These are phyloP conservation scores for Thraustochytrium striatum DNA, from an alignment of 352 stramenopile genomes.

Conservation along the genomic window DNA sequence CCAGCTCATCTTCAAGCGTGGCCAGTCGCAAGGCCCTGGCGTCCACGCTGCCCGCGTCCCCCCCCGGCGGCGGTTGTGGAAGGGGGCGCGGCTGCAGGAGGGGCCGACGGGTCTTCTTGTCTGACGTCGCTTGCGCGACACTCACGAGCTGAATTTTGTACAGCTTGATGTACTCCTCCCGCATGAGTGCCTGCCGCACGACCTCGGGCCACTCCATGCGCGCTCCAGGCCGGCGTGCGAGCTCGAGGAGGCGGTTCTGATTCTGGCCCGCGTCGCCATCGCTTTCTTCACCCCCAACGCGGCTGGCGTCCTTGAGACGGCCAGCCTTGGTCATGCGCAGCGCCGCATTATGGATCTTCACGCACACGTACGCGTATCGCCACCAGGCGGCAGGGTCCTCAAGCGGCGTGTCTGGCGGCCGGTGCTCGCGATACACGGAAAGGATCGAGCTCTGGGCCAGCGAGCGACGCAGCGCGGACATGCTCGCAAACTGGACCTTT, in stretches of 20 bases:
- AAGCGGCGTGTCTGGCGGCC: constrained; percentile 2
- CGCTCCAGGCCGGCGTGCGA: background rate
- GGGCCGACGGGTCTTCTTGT: background rate
- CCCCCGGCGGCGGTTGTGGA: background rate
- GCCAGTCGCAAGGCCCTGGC: background rate
- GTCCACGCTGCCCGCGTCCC: background rate
- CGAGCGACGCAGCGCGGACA: constrained; percentile 7
- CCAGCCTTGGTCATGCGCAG: background rate
- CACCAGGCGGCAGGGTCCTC: constrained; percentile 35
- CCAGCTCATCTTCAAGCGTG: constrained; percentile 25
- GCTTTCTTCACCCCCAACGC: background rate
- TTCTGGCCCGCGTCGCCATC: background rate
- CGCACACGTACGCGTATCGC: constrained; percentile 29
- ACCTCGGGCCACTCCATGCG: constrained; percentile 18
- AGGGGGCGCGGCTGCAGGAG: background rate
- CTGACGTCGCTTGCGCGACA: background rate
- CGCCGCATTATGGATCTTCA: constrained; percentile 16
- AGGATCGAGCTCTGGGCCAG: constrained; percentile 22
- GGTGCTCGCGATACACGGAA: constrained; percentile 35
- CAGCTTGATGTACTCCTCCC: constrained; percentile 11
- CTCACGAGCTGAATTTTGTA: constrained; percentile 24
- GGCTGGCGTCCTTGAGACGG: background rate
- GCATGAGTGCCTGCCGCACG: constrained; percentile 16
- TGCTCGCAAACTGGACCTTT: background rate
- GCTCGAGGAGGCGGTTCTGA: background rate